These are phyloP conservation scores for Agarophyton chilense DNA, from an alignment of 23 red algal species.

Conservation along the genomic window DNA sequence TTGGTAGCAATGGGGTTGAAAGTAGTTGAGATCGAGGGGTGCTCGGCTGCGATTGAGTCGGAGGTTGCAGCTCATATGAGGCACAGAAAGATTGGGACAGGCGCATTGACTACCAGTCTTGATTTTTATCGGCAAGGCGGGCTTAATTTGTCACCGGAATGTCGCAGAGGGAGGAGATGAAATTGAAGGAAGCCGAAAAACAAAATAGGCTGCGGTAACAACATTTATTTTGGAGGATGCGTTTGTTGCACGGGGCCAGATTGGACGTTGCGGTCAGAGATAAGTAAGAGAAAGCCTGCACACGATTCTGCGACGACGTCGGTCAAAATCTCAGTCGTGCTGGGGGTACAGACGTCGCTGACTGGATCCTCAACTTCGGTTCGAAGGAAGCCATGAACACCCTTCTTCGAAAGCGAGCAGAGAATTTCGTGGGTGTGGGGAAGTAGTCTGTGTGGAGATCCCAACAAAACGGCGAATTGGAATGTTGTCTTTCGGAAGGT, in stretches of 20 bases:
- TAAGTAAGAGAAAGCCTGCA: slow-evolving; percentile 46
- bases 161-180: slow-evolving; percentile 22
- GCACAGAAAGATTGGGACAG: background rate
- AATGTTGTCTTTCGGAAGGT: slow-evolving; percentile 34
- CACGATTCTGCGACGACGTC: slow-evolving; percentile 31
- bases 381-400: slow-evolving; percentile 50
- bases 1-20: background rate
- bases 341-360: background rate
- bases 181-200: slow-evolving; percentile 32
- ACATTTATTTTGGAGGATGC: slow-evolving; percentile 14
- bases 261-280: slow-evolving; percentile 28
- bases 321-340: slow-evolving; percentile 27
- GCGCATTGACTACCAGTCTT: background rate
- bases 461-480: slow-evolving; percentile 51
- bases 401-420: slow-evolving; percentile 27
- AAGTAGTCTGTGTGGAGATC: slow-evolving; percentile 12
- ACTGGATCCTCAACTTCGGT: slow-evolving; percentile 43
- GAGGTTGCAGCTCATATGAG: background rate
- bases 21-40: background rate
- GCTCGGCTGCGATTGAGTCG: slow-evolving; percentile 2
- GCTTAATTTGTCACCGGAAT: slow-evolving; percentile 32
- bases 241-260: slow-evolving; percentile 28
- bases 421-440: slow-evolving; percentile 41
- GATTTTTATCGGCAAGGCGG: slow-evolving; percentile 35
- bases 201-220: slow-evolving; percentile 27